A percentile compares a stretch with the other conserved stretches of the same genome.
Conservation (phyloP, 1,284 basidiomycete species). For the Acaromyces ingoldii region DNA sequence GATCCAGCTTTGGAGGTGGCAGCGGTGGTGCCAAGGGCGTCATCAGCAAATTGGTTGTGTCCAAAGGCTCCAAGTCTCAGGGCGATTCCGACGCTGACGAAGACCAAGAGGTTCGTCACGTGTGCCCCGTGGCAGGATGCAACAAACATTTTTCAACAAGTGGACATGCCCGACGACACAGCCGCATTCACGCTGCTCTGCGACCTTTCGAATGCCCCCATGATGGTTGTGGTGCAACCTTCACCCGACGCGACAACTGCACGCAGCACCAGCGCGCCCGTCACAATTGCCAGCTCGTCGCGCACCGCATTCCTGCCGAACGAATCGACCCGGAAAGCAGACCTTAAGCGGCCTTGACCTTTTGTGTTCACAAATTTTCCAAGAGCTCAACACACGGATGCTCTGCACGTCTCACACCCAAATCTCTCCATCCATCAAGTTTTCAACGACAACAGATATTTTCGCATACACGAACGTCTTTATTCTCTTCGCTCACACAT, state of each 20-base stretch:
- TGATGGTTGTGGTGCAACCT: conserved; percentile 1
- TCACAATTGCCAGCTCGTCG: neutral
- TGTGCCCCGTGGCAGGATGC: conserved; percentile 58
- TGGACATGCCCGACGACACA: conserved; percentile 71
- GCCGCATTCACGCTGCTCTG: conserved; percentile 63
- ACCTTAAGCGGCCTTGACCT: too few relatives aligned
- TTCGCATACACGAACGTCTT: too few relatives aligned
- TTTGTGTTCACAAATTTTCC: too few relatives aligned
- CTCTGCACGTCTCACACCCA: too few relatives aligned
- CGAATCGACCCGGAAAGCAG: too few relatives aligned
- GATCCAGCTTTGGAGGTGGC: too few relatives aligned
- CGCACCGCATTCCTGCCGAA: too few relatives aligned
- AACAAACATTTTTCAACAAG: conserved; percentile 68
- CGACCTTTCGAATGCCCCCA: conserved; percentile 8
- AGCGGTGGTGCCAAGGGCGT: too few relatives aligned
- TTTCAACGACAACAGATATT: too few relatives aligned
- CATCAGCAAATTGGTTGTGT: neutral
- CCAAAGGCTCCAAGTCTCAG: neutral
- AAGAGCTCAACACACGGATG: too few relatives aligned
- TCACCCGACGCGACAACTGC: conserved; percentile 7
- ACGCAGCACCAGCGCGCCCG: conserved; percentile 6
- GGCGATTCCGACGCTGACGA: neutral
- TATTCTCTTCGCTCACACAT: too few relatives aligned
- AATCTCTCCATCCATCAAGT: too few relatives aligned
- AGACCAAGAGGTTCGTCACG: conserved; percentile 54